These are phyloP conservation scores for Tagetes erecta DNA, from an alignment of 129 eudicot genomes.

Conservation along the genomic window DNA sequence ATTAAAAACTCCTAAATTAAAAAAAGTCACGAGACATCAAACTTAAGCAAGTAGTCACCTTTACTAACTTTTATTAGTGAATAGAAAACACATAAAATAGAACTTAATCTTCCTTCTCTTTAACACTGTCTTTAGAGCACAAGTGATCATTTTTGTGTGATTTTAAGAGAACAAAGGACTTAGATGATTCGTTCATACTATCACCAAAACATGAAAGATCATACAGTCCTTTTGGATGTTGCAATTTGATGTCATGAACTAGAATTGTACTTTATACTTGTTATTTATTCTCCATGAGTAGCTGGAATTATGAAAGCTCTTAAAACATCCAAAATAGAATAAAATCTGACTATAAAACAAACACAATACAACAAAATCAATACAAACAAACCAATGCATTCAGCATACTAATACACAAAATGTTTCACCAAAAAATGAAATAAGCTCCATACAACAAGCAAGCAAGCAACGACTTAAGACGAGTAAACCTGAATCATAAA, in stretches of 20 bases:
- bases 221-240: neutral
- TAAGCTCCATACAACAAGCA: neutral
- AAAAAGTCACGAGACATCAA: neutral
- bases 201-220: neutral
- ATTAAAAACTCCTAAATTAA: slow-evolving; percentile 9
- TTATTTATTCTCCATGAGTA: neutral
- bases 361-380: neutral
- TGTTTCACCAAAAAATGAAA: neutral
- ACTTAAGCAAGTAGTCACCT: neutral
- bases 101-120: neutral
- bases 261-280: neutral
- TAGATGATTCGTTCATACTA: neutral
- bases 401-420: neutral
- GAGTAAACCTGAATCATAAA: neutral
- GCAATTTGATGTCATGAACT: neutral
- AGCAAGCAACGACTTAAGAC: neutral
- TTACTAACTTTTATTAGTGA: neutral
- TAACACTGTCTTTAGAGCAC: neutral
- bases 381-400: neutral
- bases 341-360: neutral
- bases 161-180: too few relatives aligned
- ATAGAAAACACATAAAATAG: neutral
- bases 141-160: too few relatives aligned
- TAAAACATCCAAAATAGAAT: neutral
- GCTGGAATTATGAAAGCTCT: neutral